phyloP scores from a whole-genome alignment of 768 basidiomycete species.

The Mycena metata region DNA sequence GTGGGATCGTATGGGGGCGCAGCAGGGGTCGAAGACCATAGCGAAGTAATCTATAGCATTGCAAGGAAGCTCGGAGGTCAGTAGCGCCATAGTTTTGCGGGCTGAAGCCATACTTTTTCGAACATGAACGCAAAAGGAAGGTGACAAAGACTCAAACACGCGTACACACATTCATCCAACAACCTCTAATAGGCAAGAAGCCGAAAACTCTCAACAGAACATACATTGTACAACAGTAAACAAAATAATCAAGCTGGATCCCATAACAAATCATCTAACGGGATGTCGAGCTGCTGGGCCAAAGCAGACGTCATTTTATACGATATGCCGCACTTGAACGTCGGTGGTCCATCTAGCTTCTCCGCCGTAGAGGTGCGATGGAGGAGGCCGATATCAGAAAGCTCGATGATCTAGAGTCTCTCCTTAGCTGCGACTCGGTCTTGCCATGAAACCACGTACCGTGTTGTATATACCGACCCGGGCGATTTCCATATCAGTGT shows the following conservation, averaged over 20 bases:
- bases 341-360: conserved; percentile 75
- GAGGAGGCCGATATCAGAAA: conserved; percentile 75
- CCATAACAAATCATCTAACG: conserved; percentile 78
- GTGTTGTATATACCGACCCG: conserved; percentile 70
- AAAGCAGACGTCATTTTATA: conserved; percentile 67
- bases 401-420: conserved; percentile 69
- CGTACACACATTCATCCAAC: neutral
- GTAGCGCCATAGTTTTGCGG: neutral
- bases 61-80: neutral
- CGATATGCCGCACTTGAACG: conserved; percentile 81
- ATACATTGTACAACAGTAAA: neutral
- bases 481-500: conserved; percentile 80
- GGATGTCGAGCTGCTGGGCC: conserved; percentile 71
- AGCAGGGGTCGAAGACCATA: conserved; percentile 64
- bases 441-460: conserved; percentile 54
- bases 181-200: too few relatives aligned
- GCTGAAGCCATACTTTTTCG: conserved; percentile 23
- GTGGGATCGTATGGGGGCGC: conserved; percentile 72
- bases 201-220: too few relatives aligned
- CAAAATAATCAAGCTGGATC: conserved; percentile 59
- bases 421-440: conserved; percentile 9
- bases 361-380: conserved; percentile 73
- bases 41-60: conserved; percentile 59
- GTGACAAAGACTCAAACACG: neutral
- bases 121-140: conserved; percentile 19